Percentiles rank a stretch among this genome's conserved stretches.
These are phyloP conservation scores for Calocybe cyanea DNA, from an alignment of 768 basidiomycete species.

Conservation along the genomic window DNA sequence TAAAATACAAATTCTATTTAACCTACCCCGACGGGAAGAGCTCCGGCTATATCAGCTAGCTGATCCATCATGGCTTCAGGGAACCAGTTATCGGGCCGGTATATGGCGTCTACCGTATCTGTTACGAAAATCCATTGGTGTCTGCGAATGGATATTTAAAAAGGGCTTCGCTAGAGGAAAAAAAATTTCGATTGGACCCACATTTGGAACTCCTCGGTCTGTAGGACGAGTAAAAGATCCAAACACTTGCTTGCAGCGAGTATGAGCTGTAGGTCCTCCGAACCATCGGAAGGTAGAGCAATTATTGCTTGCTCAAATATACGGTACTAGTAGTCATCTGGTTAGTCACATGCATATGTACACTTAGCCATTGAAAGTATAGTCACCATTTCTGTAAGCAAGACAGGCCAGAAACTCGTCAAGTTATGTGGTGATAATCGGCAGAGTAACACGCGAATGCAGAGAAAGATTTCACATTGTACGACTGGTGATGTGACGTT, in stretches of 20 bases:
- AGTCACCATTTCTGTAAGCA: slow-evolving; percentile 83
- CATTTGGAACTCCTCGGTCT: slow-evolving; percentile 99
- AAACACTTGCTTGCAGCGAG: slow-evolving; percentile 92
- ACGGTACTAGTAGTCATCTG: slow-evolving; percentile 57
- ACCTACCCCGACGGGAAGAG: slow-evolving; percentile 49
- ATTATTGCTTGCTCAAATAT: slow-evolving; percentile 82
- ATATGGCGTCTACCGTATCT: slow-evolving; percentile 94
- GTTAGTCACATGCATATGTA: slow-evolving; percentile 14
- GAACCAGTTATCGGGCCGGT: slow-evolving; percentile 77
- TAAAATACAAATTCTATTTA: neutral
- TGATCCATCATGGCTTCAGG: slow-evolving; percentile 91
- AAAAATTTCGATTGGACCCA: slow-evolving; percentile 27
- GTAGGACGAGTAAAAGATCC: slow-evolving; percentile 86
- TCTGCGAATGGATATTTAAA: slow-evolving; percentile 31
- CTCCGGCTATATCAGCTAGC: slow-evolving; percentile 78
- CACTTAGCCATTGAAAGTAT: no score
- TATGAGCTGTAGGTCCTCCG: slow-evolving; percentile 79
- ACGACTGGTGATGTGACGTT: slow-evolving; percentile 78
- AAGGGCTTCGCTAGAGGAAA: neutral
- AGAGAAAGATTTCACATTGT: slow-evolving; percentile 92
- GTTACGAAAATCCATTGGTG: slow-evolving; percentile 99
- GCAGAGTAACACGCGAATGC: slow-evolving; percentile 86
- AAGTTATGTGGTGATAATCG: slow-evolving; percentile 88
- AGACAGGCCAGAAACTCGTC: slow-evolving; percentile 94
- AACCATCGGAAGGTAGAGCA: slow-evolving; percentile 70